phyloP scores from a whole-genome alignment of 768 basidiomycete species.

The Fomitopsis serialis region DNA sequence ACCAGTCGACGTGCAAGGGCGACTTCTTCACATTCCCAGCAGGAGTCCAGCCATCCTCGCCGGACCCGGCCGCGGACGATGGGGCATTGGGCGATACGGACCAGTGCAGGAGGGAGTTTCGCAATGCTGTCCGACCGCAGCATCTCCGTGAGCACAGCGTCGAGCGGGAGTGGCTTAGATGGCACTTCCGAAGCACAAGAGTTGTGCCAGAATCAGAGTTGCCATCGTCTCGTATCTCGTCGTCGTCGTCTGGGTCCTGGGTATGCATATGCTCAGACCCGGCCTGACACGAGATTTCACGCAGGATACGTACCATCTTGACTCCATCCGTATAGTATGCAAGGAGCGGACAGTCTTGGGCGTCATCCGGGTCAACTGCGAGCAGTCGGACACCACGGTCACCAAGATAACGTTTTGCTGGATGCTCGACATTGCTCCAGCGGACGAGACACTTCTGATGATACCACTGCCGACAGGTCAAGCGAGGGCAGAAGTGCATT shows the following conservation, averaged over 20 bases:
- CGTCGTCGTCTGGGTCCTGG: not conserved
- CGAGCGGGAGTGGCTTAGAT: not conserved
- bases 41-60: conserved; percentile 5
- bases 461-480: conserved; percentile 15
- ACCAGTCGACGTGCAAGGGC: conserved; percentile 14
- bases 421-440: not conserved
- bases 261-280: too few relatives aligned
- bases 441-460: conserved; percentile 7
- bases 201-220: not conserved
- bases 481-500: conserved; percentile 18
- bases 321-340: conserved; percentile 6
- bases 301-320: not conserved
- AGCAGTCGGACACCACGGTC: conserved; percentile 13
- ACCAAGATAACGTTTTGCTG: not conserved
- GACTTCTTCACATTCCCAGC: conserved; percentile 16
- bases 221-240: not conserved
- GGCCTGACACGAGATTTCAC: too few relatives aligned
- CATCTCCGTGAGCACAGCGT: conserved; percentile 3
- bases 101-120: conserved; percentile 12
- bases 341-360: conserved; percentile 2
- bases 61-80: conserved; percentile 9
- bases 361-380: conserved; percentile 13
- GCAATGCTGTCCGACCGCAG: conserved; percentile 2
- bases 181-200: too few relatives aligned
- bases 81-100: conserved; percentile 13